Percentiles rank a stretch among this genome's conserved stretches.
Evolutionary conservation across 2,329 filamentous ascomycete species (phyloP).

Genomic region (Capronia coronata): DNA sequence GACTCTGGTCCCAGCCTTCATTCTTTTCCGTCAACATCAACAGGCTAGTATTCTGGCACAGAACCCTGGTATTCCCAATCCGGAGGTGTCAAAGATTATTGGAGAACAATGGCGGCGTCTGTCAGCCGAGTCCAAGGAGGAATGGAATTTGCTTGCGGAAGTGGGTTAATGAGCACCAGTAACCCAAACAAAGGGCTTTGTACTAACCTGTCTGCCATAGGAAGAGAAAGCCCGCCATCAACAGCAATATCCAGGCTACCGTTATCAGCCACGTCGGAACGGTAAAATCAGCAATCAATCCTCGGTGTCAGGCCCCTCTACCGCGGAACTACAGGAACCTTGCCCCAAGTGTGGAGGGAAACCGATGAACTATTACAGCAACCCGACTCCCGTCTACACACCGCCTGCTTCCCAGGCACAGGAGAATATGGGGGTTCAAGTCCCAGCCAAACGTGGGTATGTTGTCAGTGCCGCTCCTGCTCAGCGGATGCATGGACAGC

Average conservation of each 20-base stretch:
- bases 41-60: conserved; percentile 74
- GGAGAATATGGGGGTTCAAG: conserved; percentile 33
- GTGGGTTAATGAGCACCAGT: conserved; percentile 39
- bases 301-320: conserved; percentile 20
- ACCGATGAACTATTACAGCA: conserved; percentile 38
- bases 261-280: conserved; percentile 74
- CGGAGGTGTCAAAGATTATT: conserved; percentile 95
- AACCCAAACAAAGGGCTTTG: conserved; percentile 24
- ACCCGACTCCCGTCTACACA: conserved; percentile 37
- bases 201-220: conserved; percentile 35
- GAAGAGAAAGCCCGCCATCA: conserved; percentile 87
- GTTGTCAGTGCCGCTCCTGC: conserved; percentile 17
- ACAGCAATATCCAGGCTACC: conserved; percentile 84
- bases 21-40: conserved; percentile 89
- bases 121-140: conserved; percentile 64
- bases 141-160: conserved; percentile 85
- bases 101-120: conserved; percentile 85
- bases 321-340: conserved; percentile 18
- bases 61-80: conserved; percentile 86
- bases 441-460: conserved; percentile 29
- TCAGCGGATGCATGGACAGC: conserved; percentile 12
- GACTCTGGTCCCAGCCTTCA: conserved; percentile 68
- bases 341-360: conserved; percentile 38
- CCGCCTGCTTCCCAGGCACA: conserved; percentile 36
- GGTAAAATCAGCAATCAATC: conserved; percentile 35